Evolutionary conservation across 805 yeast genomes (phyloP).

Genomic region (Ogataea minuta): DNA sequence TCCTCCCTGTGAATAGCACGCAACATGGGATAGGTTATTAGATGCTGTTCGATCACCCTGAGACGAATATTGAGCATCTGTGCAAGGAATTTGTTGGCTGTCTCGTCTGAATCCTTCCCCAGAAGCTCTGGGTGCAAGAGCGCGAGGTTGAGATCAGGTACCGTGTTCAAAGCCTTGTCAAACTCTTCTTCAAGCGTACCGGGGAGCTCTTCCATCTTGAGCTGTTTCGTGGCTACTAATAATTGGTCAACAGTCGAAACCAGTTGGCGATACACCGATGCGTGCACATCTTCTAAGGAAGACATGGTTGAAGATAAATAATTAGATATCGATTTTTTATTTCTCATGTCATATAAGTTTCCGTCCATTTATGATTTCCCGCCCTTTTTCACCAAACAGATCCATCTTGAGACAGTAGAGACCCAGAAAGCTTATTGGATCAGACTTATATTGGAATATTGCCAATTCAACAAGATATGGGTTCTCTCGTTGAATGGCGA

Average conservation of each 20-base stretch:
- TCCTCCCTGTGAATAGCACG: constrained; percentile 22
- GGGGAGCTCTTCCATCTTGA: constrained; percentile 7
- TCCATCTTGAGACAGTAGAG: constrained; percentile 71
- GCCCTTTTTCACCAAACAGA: constrained; percentile 88
- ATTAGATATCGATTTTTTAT: neutral
- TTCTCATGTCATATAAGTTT: constrained; percentile 26
- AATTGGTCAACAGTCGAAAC: constrained; percentile 35
- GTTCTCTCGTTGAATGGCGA: constrained; percentile 41
- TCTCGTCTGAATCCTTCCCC: constrained; percentile 3
- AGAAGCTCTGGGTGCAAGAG: constrained; percentile 12
- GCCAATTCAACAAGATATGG: constrained; percentile 57
- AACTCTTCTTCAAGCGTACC: constrained; percentile 5
- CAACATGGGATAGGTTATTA: constrained; percentile 24
- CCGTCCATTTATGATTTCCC: constrained; percentile 75
- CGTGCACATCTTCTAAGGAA: constrained; percentile 31
- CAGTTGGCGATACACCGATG: constrained; percentile 32
- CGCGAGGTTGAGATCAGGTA: constrained; percentile 16
- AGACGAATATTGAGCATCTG: constrained; percentile 22
- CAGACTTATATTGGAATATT: constrained; percentile 57
- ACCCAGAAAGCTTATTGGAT: constrained; percentile 83
- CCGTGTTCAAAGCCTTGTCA: constrained; percentile 5
- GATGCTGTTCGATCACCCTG: constrained; percentile 23
- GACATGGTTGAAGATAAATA: neutral
- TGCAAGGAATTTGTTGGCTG: constrained; percentile 14
- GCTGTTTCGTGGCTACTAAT: constrained; percentile 18